Base-by-base conservation (phyloP, 2,329 filamentous ascomycete species). In the Botrytis elliptica region DNA sequence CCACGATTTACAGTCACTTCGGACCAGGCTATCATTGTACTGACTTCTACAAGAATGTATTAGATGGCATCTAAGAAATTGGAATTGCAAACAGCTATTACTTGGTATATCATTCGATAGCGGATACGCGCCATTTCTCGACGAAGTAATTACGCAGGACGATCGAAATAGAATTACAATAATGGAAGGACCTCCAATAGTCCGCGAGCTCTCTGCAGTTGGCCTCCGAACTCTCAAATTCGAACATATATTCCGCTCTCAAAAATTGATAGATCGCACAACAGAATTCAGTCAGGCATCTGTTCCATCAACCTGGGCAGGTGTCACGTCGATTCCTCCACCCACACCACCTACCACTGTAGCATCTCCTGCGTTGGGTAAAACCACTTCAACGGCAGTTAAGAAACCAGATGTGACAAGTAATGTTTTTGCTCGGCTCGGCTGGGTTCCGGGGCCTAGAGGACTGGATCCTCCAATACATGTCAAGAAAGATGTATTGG, bases 61-160 rank as follows among this genome's bases (percentile, higher is more conserved):
- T 14, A 82, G 84, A 65, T 90, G 88, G 85, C 85, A 91, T 79
- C 81, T 91, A 65, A 83, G 84, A 76, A 90, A 90, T 75, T 81
- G 85, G 75, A 90, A 89, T 78, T 91, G 89, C 83, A 88, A 86
- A 78, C 86, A 89, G 76, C 84, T 91, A 66, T 81, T 91, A 49
- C 83, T 91, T 52, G 90, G 89, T 64, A 85, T 90, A 69, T 90
- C 88, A 2, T 89, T 90, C 77, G 88, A 91, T 78, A 84, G 87
- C 40, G 85, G 86, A 12, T 91, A 91, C 77, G 87, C 87, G 7
- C 85, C 88, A 14, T 88, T 90, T 76, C 80, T 91, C 33, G 85
- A 88, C 77, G 85, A 88, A 74, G 81, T 90, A 5, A 81, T 87
- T 38, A 75, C 71, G 5, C 82, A 83, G 63, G 85, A 88, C 55